phyloP scores from a whole-genome alignment of 2,329 filamentous ascomycete genomes.

The Clonostachys solani region DNA sequence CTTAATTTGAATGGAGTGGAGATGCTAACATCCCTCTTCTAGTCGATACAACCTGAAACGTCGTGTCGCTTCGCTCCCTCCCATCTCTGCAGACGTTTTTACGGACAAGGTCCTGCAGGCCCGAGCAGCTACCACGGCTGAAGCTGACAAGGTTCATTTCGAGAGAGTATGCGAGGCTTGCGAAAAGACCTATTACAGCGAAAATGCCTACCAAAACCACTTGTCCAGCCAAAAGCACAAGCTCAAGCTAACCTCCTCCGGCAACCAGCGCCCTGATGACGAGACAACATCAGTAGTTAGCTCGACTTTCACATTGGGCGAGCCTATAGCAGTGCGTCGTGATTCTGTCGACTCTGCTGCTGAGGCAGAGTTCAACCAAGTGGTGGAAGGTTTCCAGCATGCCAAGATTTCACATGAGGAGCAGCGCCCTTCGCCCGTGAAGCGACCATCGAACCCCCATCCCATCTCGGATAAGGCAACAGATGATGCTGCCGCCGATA shows the following conservation, averaged over 20 bases:
- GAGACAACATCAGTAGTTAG: constrained; percentile 81
- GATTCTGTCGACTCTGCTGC: constrained; percentile 59
- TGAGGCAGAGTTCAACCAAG: constrained; percentile 71
- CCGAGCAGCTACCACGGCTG: constrained; percentile 77
- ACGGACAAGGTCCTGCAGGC: constrained; percentile 93
- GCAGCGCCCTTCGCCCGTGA: constrained; percentile 43
- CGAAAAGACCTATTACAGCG: constrained; percentile 91
- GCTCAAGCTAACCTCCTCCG: constrained; percentile 43
- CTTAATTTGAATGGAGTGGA: too few relatives aligned
- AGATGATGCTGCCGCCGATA: constrained; percentile 33
- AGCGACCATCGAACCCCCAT: constrained; percentile 48
- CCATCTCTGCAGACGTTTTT: constrained; percentile 88
- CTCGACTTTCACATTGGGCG: constrained; percentile 86
- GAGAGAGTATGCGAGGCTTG: constrained; percentile 80
- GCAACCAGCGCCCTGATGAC: constrained; percentile 46
- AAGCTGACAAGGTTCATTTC: constrained; percentile 83
- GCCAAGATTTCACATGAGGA: constrained; percentile 55
- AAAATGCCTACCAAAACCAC: constrained; percentile 94
- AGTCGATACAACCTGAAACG: constrained; percentile 96
- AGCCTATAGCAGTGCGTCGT: constrained; percentile 53
- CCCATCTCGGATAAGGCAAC: constrained; percentile 35
- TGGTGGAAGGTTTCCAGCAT: constrained; percentile 74
- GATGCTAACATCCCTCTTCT: constrained; percentile 2
- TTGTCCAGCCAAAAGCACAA: constrained; percentile 88
- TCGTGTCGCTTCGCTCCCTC: constrained; percentile 82